phyloP scores from a whole-genome alignment of 2,329 filamentous ascomycete species.

The Pseudogymnoascus sp. region DNA sequence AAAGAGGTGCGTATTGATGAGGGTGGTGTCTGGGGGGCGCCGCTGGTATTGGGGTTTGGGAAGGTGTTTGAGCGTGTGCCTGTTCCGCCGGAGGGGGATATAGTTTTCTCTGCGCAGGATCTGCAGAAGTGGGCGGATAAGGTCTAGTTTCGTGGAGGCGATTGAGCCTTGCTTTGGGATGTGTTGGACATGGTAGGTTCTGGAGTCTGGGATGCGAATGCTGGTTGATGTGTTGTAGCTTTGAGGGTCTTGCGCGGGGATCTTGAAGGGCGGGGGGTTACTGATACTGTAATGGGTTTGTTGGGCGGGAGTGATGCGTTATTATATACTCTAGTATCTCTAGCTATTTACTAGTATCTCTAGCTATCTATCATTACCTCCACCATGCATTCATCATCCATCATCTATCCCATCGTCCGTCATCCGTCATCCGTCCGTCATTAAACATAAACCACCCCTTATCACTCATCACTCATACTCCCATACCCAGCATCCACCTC shows the following conservation, averaged over 20 bases:
- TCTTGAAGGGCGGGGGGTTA: not conserved
- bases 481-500: constrained; percentile 50
- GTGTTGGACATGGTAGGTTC: not conserved
- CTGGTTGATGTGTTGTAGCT: not conserved
- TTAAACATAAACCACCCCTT: constrained; percentile 22
- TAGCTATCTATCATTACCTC: not conserved
- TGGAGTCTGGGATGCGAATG: not conserved
- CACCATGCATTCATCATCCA: not conserved
- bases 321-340: not conserved
- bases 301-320: not conserved
- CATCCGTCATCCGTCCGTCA: not conserved
- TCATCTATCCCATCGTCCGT: not conserved
- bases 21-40: too few relatives aligned
- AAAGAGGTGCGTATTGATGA: too few relatives aligned
- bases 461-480: constrained; percentile 41
- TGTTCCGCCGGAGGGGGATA: too few relatives aligned
- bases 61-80: too few relatives aligned
- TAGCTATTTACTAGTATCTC: not conserved
- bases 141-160: too few relatives aligned
- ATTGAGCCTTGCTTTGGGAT: too few relatives aligned
- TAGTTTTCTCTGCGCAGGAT: too few relatives aligned
- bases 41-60: too few relatives aligned
- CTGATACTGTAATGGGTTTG: too few relatives aligned
- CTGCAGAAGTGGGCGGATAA: too few relatives aligned
- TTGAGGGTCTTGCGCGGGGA: not conserved